Evolutionary conservation across 2,329 filamentous ascomycete species (phyloP), one percentile per base, ranked within the genome.

Genomic region (Colletotrichum navitas): DNA sequence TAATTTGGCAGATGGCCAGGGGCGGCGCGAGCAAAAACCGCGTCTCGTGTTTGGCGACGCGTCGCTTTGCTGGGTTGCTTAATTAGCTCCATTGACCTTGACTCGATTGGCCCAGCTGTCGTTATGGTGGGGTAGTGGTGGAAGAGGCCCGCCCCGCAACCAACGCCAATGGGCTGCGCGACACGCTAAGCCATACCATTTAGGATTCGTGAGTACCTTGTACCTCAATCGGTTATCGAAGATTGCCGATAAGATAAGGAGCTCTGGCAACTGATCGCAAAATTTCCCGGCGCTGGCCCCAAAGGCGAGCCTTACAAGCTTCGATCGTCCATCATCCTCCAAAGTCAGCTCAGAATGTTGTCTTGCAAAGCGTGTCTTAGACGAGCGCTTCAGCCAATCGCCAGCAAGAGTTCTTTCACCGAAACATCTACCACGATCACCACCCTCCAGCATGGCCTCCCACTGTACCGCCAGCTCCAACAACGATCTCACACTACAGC

Each of bases 11-110:
- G 16, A 29, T 60, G 21, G 24, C 43, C 65, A 68, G 66, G 65
- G 66, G 69, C n/a, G 54, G 66, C 69, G 69, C 69, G 69, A 56
- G 32, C 34, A 47, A 39, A 69, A 49, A 49, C 41, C 69, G 69
- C 66, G 69, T 72, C 47, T 61, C 64, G 69, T 65, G 69, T 72
- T 71, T 65, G 66, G 61, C 52, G 69, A 70, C 69, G 69, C 69
- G 69, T 65, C 32, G 54, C 16, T 66, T 60, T 71, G 54, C 54
- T 5, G 12, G n/a, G 54, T 39, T 62, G 64, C 58, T 71, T 71
- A 71, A 71, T 71, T 67, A 58, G 21, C 34, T 36, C 34, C 36
- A 32, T 29, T 24, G 8, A 34, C 41, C 43, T 24, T 56, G 32
- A n/a, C n/a, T 16, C 51, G n/a, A 71, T 71, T 71, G 68, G 68